Evolutionary conservation across 2,329 filamentous ascomycete species (phyloP).

Genomic region (Trichophyton schoenleinii): DNA sequence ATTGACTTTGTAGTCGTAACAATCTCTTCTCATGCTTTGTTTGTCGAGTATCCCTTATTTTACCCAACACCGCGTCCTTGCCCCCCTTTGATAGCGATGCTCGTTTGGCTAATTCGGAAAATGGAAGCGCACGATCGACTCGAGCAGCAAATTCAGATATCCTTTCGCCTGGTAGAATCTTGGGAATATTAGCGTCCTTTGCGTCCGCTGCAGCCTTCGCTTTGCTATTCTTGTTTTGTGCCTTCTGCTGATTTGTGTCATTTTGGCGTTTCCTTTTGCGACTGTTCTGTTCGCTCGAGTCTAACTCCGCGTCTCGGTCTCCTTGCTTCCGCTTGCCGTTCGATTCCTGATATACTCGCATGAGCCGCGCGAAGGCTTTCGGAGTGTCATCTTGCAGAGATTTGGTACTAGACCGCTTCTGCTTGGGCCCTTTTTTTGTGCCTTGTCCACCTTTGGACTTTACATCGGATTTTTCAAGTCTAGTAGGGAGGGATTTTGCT

Average conservation of each 20-base stretch:
- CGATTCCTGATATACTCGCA: slow-evolving; percentile 37
- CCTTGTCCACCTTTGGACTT: slow-evolving; percentile 28
- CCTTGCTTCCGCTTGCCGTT: neutral
- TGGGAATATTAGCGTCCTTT: slow-evolving; percentile 34
- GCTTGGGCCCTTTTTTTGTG: slow-evolving; percentile 20
- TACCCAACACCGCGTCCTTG: slow-evolving; percentile 15
- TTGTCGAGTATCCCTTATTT: slow-evolving; percentile 43
- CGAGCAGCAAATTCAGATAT: slow-evolving; percentile 69
- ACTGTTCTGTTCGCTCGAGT: slow-evolving; percentile 25
- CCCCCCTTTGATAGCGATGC: slow-evolving; percentile 42
- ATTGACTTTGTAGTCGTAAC: slow-evolving; percentile 45
- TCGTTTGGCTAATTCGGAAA: slow-evolving; percentile 46
- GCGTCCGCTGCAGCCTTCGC: slow-evolving; percentile 12
- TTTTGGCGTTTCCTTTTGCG: slow-evolving; percentile 39
- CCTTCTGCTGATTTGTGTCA: slow-evolving; percentile 9
- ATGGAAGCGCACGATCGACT: slow-evolving; percentile 71
- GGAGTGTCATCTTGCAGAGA: slow-evolving; percentile 60
- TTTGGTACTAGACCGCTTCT: slow-evolving; percentile 22
- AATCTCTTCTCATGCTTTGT: slow-evolving; percentile 80
- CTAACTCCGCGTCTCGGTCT: neutral
- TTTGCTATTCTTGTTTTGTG: slow-evolving; percentile 9
- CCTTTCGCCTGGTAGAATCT: slow-evolving; percentile 71
- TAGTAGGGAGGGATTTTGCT: slow-evolving; percentile 47
- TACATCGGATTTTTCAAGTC: slow-evolving; percentile 25
- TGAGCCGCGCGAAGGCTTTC: slow-evolving; percentile 72